Conservation (phyloP, 345 rosid genomes). For the Anacardium occidentale region DNA sequence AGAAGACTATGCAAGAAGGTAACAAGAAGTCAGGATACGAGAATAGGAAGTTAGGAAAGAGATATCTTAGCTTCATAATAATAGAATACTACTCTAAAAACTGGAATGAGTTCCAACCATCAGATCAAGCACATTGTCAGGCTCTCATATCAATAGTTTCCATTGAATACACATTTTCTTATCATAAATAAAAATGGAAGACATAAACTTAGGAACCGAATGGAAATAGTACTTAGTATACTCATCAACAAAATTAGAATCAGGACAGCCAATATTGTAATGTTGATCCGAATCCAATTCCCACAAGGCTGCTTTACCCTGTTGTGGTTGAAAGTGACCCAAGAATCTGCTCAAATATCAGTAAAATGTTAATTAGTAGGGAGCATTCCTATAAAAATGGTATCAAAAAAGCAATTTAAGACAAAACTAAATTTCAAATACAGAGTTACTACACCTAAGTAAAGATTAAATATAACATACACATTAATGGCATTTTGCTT, state of each 20-base stretch:
- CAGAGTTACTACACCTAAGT: too few relatives aligned
- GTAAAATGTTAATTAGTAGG: conserved; percentile 18
- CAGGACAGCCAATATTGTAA: conserved; percentile 47
- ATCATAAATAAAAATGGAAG: not conserved
- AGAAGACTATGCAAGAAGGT: too few relatives aligned
- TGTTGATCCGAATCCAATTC: conserved; percentile 96
- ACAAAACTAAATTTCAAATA: not conserved
- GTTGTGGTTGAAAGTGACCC: conserved; percentile 93
- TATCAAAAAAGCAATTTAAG: conserved; percentile 11
- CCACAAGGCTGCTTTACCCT: conserved; percentile 98
- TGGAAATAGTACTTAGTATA: conserved; percentile 41
- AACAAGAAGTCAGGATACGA: too few relatives aligned
- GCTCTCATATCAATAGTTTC: not conserved
- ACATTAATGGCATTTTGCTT: conserved; percentile 98
- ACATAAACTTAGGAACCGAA: not conserved
- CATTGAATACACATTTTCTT: too few relatives aligned
- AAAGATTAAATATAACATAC: conserved; percentile 41
- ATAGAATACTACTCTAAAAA: too few relatives aligned
- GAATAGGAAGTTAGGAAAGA: too few relatives aligned
- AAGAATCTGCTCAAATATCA: conserved; percentile 60
- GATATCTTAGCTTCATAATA: too few relatives aligned
- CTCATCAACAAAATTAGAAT: conserved; percentile 35
- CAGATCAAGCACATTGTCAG: not conserved
- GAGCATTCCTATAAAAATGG: conserved; percentile 1
- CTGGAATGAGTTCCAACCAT: too few relatives aligned